A percentile compares a stretch with the other conserved stretches of the same genome.
phyloP scores from a whole-genome alignment of 2,329 filamentous ascomycete genomes.

The Mariannaea sp. region DNA sequence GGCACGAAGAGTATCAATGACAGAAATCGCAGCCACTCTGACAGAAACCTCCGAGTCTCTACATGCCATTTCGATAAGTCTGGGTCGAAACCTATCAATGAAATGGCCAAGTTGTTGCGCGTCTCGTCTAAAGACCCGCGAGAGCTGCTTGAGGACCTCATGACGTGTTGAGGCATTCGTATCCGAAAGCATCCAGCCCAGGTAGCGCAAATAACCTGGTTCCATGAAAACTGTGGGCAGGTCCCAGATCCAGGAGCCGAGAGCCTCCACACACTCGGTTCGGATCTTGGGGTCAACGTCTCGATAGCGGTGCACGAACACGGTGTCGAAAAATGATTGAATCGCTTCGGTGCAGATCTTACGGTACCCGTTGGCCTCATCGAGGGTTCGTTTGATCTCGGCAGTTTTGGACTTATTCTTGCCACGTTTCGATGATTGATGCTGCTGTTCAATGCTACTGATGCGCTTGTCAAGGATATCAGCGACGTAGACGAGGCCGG shows the following conservation, averaged over 20 bases:
- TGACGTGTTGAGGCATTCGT: conserved; percentile 72
- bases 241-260: conserved; percentile 86
- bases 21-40: conserved; percentile 77
- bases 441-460: conserved; percentile 76
- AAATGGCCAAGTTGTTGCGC: conserved; percentile 87
- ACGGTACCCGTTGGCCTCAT: conserved; percentile 71
- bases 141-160: conserved; percentile 86
- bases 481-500: conserved; percentile 74
- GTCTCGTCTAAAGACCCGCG: conserved; percentile 77
- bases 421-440: conserved; percentile 73
- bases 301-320: conserved; percentile 94
- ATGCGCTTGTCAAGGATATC: conserved; percentile 72
- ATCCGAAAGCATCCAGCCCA: conserved; percentile 95
- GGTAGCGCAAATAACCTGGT: conserved; percentile 85
- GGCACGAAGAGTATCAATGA: conserved; percentile 81
- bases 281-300: conserved; percentile 91
- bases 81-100: conserved; percentile 85
- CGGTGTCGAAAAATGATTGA: conserved; percentile 85
- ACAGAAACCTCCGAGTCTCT: conserved; percentile 82
- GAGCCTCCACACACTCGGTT: conserved; percentile 82
- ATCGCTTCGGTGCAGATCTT: conserved; percentile 73
- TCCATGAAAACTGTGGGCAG: conserved; percentile 90
- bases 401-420: conserved; percentile 80
- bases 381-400: conserved; percentile 72
- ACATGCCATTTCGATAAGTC: conserved; percentile 91